Percentiles rank a stretch among this genome's conserved stretches.
These are phyloP conservation scores for Decorospora gaudefroyi DNA, from an alignment of 2,329 filamentous ascomycete genomes.

Conservation along the genomic window DNA sequence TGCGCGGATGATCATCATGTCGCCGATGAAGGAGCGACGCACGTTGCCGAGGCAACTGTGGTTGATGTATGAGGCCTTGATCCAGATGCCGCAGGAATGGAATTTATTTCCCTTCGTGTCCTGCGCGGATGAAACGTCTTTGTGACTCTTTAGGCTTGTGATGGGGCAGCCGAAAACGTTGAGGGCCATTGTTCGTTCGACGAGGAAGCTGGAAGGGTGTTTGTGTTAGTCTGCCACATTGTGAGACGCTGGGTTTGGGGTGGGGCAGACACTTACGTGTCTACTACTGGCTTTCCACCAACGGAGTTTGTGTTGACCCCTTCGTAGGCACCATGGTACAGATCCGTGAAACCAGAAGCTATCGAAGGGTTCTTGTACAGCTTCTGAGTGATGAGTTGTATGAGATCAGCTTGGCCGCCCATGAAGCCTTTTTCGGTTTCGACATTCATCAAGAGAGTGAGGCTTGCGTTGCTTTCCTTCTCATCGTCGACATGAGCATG, in stretches of 20 bases:
- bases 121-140: constrained; percentile 6
- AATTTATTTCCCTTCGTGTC: neutral
- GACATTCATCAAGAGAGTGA: constrained; percentile 48
- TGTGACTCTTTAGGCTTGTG: constrained; percentile 21
- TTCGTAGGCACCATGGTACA: constrained; percentile 49
- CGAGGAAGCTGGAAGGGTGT: constrained; percentile 47
- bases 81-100: constrained; percentile 48
- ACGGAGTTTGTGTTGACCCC: constrained; percentile 23
- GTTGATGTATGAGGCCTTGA: constrained; percentile 50
- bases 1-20: constrained; percentile 48
- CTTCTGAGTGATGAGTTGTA: constrained; percentile 53
- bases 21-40: constrained; percentile 48
- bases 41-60: constrained; percentile 51
- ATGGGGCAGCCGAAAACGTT: constrained; percentile 53
- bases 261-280: constrained; percentile 39
- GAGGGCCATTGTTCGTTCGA: constrained; percentile 50
- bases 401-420: constrained; percentile 51
- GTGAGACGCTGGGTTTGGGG: too few relatives aligned
- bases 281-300: constrained; percentile 52
- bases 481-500: constrained; percentile 44
- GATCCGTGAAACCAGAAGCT: constrained; percentile 40
- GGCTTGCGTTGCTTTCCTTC: constrained; percentile 9
- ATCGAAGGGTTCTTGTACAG: constrained; percentile 50
- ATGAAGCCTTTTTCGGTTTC: constrained; percentile 38
- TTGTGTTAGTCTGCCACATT: neutral